Evolutionary conservation across 2,329 filamentous ascomycete genomes (phyloP).

Genomic region (Colletotrichum cereale): DNA sequence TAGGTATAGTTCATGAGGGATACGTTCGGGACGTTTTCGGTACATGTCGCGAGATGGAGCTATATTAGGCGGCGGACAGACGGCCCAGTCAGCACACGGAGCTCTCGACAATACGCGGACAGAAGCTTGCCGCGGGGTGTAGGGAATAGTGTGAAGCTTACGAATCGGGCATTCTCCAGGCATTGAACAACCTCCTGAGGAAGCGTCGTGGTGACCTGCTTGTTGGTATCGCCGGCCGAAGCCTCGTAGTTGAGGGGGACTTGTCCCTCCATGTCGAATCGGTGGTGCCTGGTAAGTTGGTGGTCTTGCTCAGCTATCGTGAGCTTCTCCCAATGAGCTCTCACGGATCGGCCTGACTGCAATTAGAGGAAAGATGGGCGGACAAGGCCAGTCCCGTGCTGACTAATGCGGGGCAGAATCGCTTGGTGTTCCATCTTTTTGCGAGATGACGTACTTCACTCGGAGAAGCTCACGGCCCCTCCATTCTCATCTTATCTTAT

Average conservation of each 20-base stretch:
- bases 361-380: constrained; percentile 23
- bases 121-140: not conserved
- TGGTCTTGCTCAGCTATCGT: constrained; percentile 12
- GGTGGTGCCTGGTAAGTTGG: constrained; percentile 44
- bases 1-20: constrained; percentile 99
- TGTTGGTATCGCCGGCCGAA: constrained; percentile 79
- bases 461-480: not conserved
- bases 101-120: not conserved
- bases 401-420: constrained; percentile 38
- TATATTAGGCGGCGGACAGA: constrained; percentile 59
- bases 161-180: constrained; percentile 94
- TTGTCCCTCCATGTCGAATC: constrained; percentile 68
- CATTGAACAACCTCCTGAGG: constrained; percentile 90
- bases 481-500: constrained; percentile 27
- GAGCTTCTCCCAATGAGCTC: constrained; percentile 23
- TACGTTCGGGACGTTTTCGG: constrained; percentile 86
- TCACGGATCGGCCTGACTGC: constrained; percentile 24
- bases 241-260: constrained; percentile 81
- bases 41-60: constrained; percentile 96
- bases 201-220: constrained; percentile 75
- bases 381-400: constrained; percentile 4
- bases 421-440: not conserved
- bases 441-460: constrained; percentile 28
- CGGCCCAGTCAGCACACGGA: constrained; percentile 30
- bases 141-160: constrained; percentile 59